Conservation (phyloP, 148 eudicot species). For the Vaccinium macrocarpon region DNA sequence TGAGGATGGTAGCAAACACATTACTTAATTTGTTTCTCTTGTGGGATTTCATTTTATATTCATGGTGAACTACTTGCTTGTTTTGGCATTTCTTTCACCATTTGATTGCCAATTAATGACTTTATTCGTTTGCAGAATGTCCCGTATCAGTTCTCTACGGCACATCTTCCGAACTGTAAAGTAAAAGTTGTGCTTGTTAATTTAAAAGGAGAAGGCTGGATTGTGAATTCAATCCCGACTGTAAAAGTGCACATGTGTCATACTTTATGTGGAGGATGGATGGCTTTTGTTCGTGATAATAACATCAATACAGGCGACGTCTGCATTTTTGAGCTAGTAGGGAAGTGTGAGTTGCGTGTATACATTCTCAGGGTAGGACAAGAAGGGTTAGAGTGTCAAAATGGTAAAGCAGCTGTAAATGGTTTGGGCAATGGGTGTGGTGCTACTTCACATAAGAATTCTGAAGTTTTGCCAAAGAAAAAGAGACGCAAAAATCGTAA, state of each 20-base stretch:
- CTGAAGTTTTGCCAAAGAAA: constrained; percentile 34
- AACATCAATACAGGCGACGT: constrained; percentile 59
- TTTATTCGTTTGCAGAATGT: constrained; percentile 46
- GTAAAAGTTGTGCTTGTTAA: constrained; percentile 63
- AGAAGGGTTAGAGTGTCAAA: constrained; percentile 24
- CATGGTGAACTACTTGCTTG: background rate
- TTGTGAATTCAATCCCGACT: constrained; percentile 53
- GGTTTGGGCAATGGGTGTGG: constrained; percentile 26
- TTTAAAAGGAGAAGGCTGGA: constrained; percentile 63
- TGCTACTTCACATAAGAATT: constrained; percentile 23
- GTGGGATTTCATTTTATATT: constrained; percentile 10
- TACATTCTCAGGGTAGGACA: constrained; percentile 50
- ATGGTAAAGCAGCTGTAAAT: constrained; percentile 22
- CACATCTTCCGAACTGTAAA: constrained; percentile 61
- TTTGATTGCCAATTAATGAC: background rate
- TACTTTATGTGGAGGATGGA: constrained; percentile 86
- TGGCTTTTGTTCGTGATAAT: constrained; percentile 68
- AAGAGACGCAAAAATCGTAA: constrained; percentile 23
- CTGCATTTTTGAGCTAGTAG: constrained; percentile 82
- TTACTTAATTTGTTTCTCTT: background rate
- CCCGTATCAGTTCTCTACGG: constrained; percentile 69
- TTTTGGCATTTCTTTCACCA: background rate
- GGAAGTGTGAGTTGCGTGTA: constrained; percentile 62
- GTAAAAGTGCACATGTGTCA: constrained; percentile 51
- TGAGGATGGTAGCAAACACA: background rate